Conservation (phyloP, 768 basidiomycete species). For the Trametes villosa region DNA sequence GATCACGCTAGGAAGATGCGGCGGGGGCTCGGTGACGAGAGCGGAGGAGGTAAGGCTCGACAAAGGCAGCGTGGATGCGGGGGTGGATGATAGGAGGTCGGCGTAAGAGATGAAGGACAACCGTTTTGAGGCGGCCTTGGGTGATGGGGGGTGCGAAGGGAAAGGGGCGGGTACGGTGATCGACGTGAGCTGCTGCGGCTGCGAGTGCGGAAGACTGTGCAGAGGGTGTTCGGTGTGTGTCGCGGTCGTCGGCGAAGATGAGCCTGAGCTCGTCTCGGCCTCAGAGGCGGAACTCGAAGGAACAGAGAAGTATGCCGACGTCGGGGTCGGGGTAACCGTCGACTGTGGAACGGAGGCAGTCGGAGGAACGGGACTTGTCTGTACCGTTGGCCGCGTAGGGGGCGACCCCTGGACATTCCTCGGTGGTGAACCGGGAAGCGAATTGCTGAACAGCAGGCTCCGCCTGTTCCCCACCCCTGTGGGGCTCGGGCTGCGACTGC, state of each 20-base stretch:
- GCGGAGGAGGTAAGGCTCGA: constrained; percentile 72
- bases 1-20: constrained; percentile 70
- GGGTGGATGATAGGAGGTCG: constrained; percentile 80
- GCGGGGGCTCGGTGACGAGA: constrained; percentile 60
- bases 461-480: constrained; percentile 40
- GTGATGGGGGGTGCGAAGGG: constrained; percentile 46
- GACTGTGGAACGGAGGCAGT: constrained; percentile 18
- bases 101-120: constrained; percentile 90
- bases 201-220: constrained; percentile 30
- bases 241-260: constrained; percentile 45
- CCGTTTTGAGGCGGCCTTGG: constrained; percentile 61
- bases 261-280: constrained; percentile 36
- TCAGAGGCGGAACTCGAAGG: constrained; percentile 28
- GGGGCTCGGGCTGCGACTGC: constrained; percentile 72
- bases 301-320: constrained; percentile 53
- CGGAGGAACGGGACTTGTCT: constrained; percentile 27
- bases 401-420: constrained; percentile 23
- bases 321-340: constrained; percentile 42
- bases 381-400: constrained; percentile 32
- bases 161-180: constrained; percentile 32
- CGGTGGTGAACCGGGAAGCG: constrained; percentile 24
- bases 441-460: constrained; percentile 41
- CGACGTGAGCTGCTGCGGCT: constrained; percentile 26
- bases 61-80: constrained; percentile 71
- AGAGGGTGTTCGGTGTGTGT: constrained; percentile 37